These are phyloP conservation scores for Lepidium didymum DNA, from an alignment of 345 rosid genomes.

Conservation along the genomic window DNA sequence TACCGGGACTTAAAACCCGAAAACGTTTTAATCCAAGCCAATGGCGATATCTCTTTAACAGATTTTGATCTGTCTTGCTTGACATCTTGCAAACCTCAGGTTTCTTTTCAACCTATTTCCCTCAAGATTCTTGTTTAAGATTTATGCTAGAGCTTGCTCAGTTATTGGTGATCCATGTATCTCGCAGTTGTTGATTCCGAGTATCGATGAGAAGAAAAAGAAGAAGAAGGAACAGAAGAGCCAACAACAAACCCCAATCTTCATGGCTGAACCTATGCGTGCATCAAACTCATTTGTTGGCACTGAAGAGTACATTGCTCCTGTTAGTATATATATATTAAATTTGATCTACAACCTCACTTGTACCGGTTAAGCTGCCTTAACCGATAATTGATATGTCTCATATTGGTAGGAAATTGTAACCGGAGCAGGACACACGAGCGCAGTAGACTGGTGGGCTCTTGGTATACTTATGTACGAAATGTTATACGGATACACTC, in stretches of 20 bases:
- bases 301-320: slow-evolving; percentile 97
- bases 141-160: neutral
- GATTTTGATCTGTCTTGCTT: slow-evolving; percentile 94
- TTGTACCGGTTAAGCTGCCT: neutral
- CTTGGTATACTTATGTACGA: slow-evolving; percentile 90
- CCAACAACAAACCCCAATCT: slow-evolving; percentile 58
- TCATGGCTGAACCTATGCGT: slow-evolving; percentile 93
- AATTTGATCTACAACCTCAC: neutral
- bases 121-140: neutral
- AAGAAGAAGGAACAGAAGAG: slow-evolving; percentile 46
- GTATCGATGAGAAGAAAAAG: slow-evolving; percentile 52
- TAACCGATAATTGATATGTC: slow-evolving; percentile 2
- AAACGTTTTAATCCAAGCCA: slow-evolving; percentile 66
- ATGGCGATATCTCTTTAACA: slow-evolving; percentile 73
- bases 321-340: slow-evolving; percentile 40
- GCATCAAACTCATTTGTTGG: slow-evolving; percentile 98
- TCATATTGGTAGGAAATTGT: slow-evolving; percentile 65
- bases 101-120: neutral
- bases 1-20: slow-evolving; percentile 94
- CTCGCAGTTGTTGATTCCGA: slow-evolving; percentile 65
- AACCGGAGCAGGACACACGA: slow-evolving; percentile 79
- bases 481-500: slow-evolving; percentile 96
- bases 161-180: neutral
- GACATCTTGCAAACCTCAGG: slow-evolving; percentile 95
- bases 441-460: slow-evolving; percentile 99